Evolutionary conservation across 1,139 yeast genomes (phyloP).

Genomic region (Meyerozyma sp.): DNA sequence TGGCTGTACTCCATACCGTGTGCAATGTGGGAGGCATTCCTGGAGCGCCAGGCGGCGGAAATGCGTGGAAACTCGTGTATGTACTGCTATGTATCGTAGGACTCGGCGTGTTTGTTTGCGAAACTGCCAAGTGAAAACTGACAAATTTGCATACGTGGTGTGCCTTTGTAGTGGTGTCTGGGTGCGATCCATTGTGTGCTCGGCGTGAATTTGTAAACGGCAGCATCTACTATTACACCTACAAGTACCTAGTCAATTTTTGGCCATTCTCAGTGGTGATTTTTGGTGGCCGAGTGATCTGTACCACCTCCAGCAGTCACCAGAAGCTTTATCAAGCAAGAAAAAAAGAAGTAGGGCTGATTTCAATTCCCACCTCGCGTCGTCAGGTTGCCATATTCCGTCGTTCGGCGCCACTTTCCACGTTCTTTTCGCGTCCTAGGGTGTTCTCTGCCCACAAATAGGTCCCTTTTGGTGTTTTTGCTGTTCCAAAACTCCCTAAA

Average conservation of each 20-base stretch:
- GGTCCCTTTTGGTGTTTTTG: no score
- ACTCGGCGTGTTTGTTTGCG: not conserved
- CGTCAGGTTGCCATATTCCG: no score
- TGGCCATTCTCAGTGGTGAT: not conserved
- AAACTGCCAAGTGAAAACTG: not conserved
- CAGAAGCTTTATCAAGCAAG: no score
- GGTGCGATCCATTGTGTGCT: not conserved
- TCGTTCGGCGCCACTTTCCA: no score
- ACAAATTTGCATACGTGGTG: no score
- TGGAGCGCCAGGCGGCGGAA: slow-evolving; percentile 30
- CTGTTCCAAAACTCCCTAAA: no score
- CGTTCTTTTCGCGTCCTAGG: no score
- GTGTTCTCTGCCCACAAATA: no score
- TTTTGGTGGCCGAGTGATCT: no score
- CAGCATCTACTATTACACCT: not conserved
- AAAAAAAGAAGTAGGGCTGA: no score
- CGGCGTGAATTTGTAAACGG: not conserved
- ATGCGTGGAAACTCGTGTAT: slow-evolving; percentile 24
- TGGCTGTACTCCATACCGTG: slow-evolving; percentile 59
- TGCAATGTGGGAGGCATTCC: slow-evolving; percentile 81
- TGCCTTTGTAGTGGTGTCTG: not conserved
- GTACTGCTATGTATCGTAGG: slow-evolving; percentile 42
- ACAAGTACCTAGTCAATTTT: not conserved
- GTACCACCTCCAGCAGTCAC: no score
- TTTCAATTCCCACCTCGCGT: no score